These are phyloP conservation scores for Boletus rex-veris DNA, from an alignment of 768 basidiomycete species.

Conservation along the genomic window DNA sequence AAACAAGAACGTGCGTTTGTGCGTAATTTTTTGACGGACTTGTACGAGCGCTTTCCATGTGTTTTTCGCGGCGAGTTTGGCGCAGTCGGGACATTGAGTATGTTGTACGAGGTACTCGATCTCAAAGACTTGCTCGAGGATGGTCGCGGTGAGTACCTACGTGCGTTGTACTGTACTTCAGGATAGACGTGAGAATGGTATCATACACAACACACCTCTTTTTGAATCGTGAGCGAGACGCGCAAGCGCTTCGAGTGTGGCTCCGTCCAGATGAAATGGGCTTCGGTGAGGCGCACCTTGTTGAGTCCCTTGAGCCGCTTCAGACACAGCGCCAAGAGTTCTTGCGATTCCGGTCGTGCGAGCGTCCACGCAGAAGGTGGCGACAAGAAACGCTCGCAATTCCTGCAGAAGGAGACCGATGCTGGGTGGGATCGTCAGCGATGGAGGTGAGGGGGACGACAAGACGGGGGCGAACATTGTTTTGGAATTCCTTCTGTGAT, in stretches of 20 bases:
- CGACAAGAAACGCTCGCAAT: conserved; percentile 93
- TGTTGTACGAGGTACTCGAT: conserved; percentile 94
- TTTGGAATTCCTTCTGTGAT: conserved; percentile 98
- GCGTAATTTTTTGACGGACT: conserved; percentile 97
- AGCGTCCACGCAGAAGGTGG: conserved; percentile 86
- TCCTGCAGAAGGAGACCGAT: conserved; percentile 88
- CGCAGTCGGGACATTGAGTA: conserved; percentile 93
- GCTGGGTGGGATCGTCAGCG: conserved; percentile 41
- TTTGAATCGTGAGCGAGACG: conserved; percentile 95
- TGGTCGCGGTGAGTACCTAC: conserved; percentile 88
- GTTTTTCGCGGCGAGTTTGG: conserved; percentile 94
- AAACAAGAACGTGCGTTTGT: conserved; percentile 97
- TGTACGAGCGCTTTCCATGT: conserved; percentile 98
- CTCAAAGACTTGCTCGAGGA: conserved; percentile 96
- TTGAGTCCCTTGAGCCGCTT: conserved; percentile 92
- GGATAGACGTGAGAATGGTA: background rate
- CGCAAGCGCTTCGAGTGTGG: conserved; percentile 93
- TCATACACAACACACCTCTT: conserved; percentile 62
- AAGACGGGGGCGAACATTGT: conserved; percentile 53
- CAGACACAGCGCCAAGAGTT: conserved; percentile 90
- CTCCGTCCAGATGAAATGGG: conserved; percentile 99
- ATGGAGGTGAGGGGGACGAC: background rate
- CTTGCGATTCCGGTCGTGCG: conserved; percentile 86
- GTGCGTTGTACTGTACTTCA: conserved; percentile 13
- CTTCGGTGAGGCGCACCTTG: conserved; percentile 96